Evolutionary conservation across 306 rosid species (phyloP).

Genomic region (Sesbania bispinosa): DNA sequence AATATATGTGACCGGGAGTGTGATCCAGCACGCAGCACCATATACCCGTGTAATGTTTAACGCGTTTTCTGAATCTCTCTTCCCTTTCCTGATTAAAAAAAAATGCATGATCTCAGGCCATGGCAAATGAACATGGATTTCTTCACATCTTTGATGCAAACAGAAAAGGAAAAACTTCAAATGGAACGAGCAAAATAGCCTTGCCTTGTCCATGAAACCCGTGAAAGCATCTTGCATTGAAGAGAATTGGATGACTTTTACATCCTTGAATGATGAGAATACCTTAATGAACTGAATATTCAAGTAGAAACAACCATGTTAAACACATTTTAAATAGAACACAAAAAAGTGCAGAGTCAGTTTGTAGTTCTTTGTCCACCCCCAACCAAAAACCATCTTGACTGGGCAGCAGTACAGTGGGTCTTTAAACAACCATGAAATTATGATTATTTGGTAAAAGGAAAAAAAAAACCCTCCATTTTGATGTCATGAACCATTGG

Average conservation of each 20-base stretch:
- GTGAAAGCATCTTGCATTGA: slow-evolving; percentile 83
- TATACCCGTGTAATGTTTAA: slow-evolving; percentile 77
- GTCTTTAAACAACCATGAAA: too few species aligned
- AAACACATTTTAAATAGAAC: neutral
- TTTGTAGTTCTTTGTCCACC: too few species aligned
- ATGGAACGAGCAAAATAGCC: neutral
- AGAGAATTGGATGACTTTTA: slow-evolving; percentile 84
- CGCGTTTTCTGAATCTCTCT: slow-evolving; percentile 69
- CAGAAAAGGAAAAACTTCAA: neutral
- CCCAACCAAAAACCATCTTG: too few species aligned
- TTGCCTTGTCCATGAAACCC: slow-evolving; percentile 72
- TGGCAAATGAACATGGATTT: neutral
- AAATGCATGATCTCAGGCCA: slow-evolving; percentile 14
- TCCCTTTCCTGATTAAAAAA: slow-evolving; percentile 57
- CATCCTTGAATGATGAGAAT: slow-evolving; percentile 79
- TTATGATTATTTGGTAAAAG: neutral
- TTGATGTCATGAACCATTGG: neutral
- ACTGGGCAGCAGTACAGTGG: too few species aligned
- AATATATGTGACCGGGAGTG: slow-evolving; percentile 84
- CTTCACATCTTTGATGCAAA: slow-evolving; percentile 5
- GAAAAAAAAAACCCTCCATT: neutral
- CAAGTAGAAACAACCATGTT: slow-evolving; percentile 26
- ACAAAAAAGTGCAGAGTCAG: neutral
- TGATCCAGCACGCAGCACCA: slow-evolving; percentile 88
- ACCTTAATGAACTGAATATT: slow-evolving; percentile 56